These are phyloP conservation scores for Guyanaporus albipodus DNA, from an alignment of 768 basidiomycete species.

Conservation along the genomic window DNA sequence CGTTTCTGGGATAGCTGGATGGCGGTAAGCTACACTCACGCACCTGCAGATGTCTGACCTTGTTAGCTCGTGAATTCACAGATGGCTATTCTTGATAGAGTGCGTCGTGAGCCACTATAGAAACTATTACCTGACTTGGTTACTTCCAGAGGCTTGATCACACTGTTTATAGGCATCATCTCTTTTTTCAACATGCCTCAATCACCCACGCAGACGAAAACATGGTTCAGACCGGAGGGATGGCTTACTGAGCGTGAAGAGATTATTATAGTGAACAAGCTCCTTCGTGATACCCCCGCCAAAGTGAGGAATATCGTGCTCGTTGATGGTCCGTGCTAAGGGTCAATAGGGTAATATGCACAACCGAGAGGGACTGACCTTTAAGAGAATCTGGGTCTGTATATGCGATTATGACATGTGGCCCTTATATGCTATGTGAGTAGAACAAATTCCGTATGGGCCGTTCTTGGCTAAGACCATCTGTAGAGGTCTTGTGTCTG, in stretches of 20 bases:
- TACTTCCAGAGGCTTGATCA: conserved; percentile 31
- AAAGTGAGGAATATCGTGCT: conserved; percentile 33
- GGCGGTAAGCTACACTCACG: conserved; percentile 9
- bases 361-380: conserved; percentile 57
- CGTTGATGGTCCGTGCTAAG: not conserved
- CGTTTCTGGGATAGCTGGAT: conserved; percentile 12
- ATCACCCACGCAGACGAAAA: conserved; percentile 55
- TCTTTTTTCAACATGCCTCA: conserved; percentile 60
- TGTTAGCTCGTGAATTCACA: not conserved
- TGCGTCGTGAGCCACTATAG: conserved; percentile 7
- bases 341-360: conserved; percentile 47
- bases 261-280: conserved; percentile 53
- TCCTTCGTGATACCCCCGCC: conserved; percentile 62
- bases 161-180: conserved; percentile 47
- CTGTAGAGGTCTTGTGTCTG: too few relatives aligned
- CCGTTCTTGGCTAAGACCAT: too few relatives aligned
- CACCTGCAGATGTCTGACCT: not conserved
- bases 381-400: conserved; percentile 48
- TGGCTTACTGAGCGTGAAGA: conserved; percentile 66
- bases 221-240: conserved; percentile 55
- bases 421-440: conserved; percentile 56
- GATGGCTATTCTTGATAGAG: conserved; percentile 39
- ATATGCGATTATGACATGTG: conserved; percentile 61
- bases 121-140: not conserved
- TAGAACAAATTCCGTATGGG: not conserved